Evolutionary conservation across 1,284 basidiomycete species (phyloP).

Genomic region (Cryptococcus floricola): DNA sequence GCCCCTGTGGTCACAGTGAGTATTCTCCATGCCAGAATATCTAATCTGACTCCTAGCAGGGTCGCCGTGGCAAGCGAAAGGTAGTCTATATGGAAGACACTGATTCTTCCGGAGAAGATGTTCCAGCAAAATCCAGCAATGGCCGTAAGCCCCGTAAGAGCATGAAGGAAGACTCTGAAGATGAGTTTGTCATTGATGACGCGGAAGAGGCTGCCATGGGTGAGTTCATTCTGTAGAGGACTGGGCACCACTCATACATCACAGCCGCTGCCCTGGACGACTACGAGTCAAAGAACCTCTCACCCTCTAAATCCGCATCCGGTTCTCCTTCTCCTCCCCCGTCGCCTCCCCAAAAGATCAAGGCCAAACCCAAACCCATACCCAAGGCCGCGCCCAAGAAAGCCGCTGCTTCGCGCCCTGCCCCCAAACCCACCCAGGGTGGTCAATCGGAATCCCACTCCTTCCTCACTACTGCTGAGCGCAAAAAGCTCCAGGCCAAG

Average conservation of each 20-base stretch:
- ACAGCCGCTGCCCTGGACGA: constrained; percentile 39
- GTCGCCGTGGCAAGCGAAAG: constrained; percentile 42
- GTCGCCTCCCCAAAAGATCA: constrained; percentile 19
- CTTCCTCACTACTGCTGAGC: constrained; percentile 77
- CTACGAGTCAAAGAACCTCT: constrained; percentile 29
- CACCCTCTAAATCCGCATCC: constrained; percentile 32
- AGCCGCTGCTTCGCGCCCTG: constrained; percentile 16
- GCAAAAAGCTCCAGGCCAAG: constrained; percentile 69
- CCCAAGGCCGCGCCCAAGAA: constrained; percentile 23
- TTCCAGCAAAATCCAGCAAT: constrained; percentile 4
- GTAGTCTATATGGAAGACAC: constrained; percentile 47
- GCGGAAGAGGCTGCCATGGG: constrained; percentile 42
- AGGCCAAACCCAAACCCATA: constrained; percentile 2
- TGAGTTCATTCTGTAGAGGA: constrained; percentile 11
- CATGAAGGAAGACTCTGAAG: constrained; percentile 38
- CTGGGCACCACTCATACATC: neutral
- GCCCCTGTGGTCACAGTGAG: constrained; percentile 28
- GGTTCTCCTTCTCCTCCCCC: constrained; percentile 35
- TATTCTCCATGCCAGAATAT: neutral
- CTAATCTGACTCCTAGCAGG: constrained; percentile 12
- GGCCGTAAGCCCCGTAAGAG: constrained; percentile 39
- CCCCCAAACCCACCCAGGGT: constrained; percentile 8
- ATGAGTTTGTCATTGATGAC: constrained; percentile 44
- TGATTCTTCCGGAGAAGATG: constrained; percentile 22
- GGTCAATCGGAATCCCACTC: constrained; percentile 31